These are phyloP conservation scores for Fusarium ramigenum DNA, from an alignment of 2,329 filamentous ascomycete species.

Conservation along the genomic window DNA sequence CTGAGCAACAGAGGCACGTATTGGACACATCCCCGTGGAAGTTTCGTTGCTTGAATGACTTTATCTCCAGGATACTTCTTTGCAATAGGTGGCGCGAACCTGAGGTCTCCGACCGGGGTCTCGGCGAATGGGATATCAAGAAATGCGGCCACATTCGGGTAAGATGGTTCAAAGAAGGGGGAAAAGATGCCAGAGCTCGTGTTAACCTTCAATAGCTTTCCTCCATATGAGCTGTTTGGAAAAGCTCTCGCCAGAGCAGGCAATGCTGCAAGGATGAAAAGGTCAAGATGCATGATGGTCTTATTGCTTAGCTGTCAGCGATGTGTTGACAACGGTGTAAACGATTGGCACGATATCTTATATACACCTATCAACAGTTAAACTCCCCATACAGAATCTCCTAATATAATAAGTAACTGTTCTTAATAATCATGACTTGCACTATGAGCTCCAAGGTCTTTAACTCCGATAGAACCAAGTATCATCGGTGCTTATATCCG, in stretches of 20 bases:
- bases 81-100: slow-evolving; percentile 14
- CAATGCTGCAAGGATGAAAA: background rate
- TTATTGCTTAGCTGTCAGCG: background rate
- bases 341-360: background rate
- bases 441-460: fast-evolving
- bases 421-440: background rate
- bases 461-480: slow-evolving; percentile 21
- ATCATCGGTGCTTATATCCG: background rate
- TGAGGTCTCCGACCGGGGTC: slow-evolving; percentile 10
- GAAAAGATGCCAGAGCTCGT: slow-evolving; percentile 29
- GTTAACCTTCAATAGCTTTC: background rate
- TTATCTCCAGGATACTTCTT: background rate
- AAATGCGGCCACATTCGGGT: slow-evolving; percentile 24
- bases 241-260: background rate
- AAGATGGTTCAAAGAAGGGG: background rate
- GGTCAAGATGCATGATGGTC: background rate
- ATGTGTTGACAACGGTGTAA: too few species aligned
- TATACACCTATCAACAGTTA: background rate
- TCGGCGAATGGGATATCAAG: slow-evolving; percentile 31
- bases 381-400: background rate
- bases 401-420: fast-evolving
- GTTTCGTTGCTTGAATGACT: background rate
- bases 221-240: background rate
- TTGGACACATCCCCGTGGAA: slow-evolving; percentile 30
- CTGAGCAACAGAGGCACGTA: slow-evolving; percentile 10